Evolutionary conservation across 1,284 basidiomycete genomes (phyloP), one percentile per base, ranked within the genome.

Genomic region (Meripilus lineatus): DNA sequence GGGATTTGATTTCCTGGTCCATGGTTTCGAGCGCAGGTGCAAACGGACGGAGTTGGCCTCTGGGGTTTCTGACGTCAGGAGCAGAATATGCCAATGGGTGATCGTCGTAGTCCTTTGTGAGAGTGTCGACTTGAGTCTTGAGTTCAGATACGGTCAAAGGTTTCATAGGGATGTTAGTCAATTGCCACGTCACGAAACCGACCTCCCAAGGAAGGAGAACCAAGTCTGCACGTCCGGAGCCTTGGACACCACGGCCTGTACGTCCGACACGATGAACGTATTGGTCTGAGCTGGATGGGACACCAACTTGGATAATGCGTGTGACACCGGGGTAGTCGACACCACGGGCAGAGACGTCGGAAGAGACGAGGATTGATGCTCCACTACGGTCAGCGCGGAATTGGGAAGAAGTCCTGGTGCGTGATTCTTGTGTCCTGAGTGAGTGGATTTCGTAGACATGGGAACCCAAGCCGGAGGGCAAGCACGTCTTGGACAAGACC

Each of bases 211-310:
- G 86, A 8, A 89, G 69, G 18, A 98, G 72, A 17, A 99, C 76
- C 40, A 99, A 65, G 65, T 99, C 95, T 5, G 87, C 92, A 45
- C 93, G 81, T 1, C 89, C 90, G n/a, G 65, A 56, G 20, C 67
- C 64, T 30, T 75, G 74, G 8, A 74, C 73, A 2, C 83, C 89
- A 56, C 94, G 84, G 17, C 93, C 93, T 0, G 95, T 96, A 48
- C 93, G 78, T 2, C 93, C 93, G 38, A 98, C 83, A 50, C 95
- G 87, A 59, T 97, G 93, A 40, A 95, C 74, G 64, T 99, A 99
- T 56, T 88, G 80, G 37, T 93, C 87, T 8, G 77, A 63, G 4
- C 65, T 72, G 5, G 68, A 62, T 1, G 95, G 93, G 4, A 89
- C 70, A 46, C 95, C 92, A 44, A 99, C 70, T 65, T 98, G 95